Evolutionary conservation across 1,139 yeast genomes (phyloP), one percentile per base, ranked within the genome.

Genomic region (Hemisphaericaspora xylanilytica): DNA sequence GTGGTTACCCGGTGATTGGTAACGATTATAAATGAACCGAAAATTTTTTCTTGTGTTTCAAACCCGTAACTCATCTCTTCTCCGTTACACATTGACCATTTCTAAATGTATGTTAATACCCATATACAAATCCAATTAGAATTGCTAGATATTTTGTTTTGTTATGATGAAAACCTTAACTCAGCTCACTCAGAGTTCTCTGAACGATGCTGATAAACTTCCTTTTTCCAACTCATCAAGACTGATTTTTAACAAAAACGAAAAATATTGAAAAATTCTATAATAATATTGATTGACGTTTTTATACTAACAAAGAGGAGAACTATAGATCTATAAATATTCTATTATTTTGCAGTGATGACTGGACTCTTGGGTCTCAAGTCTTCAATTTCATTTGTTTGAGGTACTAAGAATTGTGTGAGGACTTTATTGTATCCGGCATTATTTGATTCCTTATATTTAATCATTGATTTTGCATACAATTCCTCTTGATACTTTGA

Each of bases 341-440:
- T 14, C 9, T 11, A 12, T 21, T 37, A 39, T 28, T 42, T 43
- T 12, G 43, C 35, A 30, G 45, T 22, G 15, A 47, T 47, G 13
- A 37, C 40, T 22, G 95, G 95, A 38, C 95, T 84, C 53, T 84
- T 86, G 13, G 97, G 97, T 52, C 97, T 75, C 36, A 89, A 66
- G 18, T 67, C 73, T 48, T 89, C 96, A 46, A 89, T 85, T 49
- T 85, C 95, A 11, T 72, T 67, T 29, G 80, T 75, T 43, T 79
- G 78, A 4, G 92, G 89, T 2, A 88, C 67, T 67, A 58, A 48
- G 60, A 61, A 51, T 69, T 75, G 76, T 40, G 63, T 39, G 14
- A 43, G 26, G 7, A 37, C 33, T 11, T 25, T 31, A 32, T 35
- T 45, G 13, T 32, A 31, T 22, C 29, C 31, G 4, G 50, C 45